Base-by-base conservation (phyloP, 31 red algal species). In the Bonnemaisonia californica region DNA sequence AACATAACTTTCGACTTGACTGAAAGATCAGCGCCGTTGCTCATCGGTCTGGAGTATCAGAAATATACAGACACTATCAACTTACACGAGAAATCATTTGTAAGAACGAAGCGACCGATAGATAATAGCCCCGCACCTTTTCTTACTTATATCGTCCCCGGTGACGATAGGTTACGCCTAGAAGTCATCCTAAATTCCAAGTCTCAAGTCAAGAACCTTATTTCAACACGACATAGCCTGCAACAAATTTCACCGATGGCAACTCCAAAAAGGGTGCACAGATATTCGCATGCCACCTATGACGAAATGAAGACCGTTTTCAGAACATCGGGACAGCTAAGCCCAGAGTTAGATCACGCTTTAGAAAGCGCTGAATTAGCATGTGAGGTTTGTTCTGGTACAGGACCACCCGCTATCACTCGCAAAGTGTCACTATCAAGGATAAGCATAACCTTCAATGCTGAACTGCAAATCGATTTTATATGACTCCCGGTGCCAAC, bases 21-120 rank as follows among this genome's bases (percentile, higher is more conserved):
- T 36, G 70, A 76, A 56, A 59, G 82, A 33, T 26, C 56, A 8
- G 74, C 82, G 2, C 82, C 82, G 16, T 8, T 77, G n/a, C 65
- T 77, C 5, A 66, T 77, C 22, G 71, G 82, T 47, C 41, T 86
- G 12, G 82, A 86, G 28, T 33, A 56, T 9, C 41, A 54, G 19
- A 67, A 68, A 40, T 57, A 76, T 24, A 7, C 57, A 2, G 35
- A 72, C 57, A 62, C 24, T 22, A 34, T 47, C 24, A 76, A 77
- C 67, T 16, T 64, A 30, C 12, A 8, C 12, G 3, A 69, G 23
- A 54, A 16, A 42, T 27, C 22, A 54, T 54, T 42, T 12, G 3
- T 24, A 72, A 27, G 31, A 62, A 22, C 65, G 80, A n/a, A 5
- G 38, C 63, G 39, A 45, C 48, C 12, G 65, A 71, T 35, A 51